A percentile compares a stretch with the other conserved stretches of the same genome.
phyloP scores from a whole-genome alignment of 495 filamentous ascomycete species.

The Aspergillus conjunctus region DNA sequence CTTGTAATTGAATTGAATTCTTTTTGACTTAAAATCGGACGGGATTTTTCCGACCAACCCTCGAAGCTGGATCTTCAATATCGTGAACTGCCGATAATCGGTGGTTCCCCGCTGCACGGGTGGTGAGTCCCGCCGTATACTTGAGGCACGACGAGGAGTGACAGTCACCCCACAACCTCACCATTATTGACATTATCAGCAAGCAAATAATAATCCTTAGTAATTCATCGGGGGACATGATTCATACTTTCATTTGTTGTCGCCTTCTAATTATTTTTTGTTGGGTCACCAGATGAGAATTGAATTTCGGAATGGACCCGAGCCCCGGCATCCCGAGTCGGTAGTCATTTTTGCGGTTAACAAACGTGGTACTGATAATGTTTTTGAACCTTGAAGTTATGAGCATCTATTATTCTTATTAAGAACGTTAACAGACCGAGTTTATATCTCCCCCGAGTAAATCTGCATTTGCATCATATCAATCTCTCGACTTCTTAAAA shows the following conservation, averaged over 20 bases:
- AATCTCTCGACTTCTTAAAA: no score
- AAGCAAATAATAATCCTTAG: not conserved
- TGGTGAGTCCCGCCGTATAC: no score
- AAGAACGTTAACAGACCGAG: no score
- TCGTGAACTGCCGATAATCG: conserved; percentile 21
- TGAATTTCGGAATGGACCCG: conserved; percentile 1
- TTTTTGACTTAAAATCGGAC: not conserved
- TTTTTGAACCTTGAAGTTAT: no score
- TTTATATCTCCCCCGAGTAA: no score
- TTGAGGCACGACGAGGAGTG: no score
- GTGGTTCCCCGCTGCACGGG: conserved; percentile 11
- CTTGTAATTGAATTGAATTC: not conserved
- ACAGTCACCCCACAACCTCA: not conserved
- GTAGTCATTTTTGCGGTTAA: conserved; percentile 15
- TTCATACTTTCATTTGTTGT: not conserved
- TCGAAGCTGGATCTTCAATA: no score
- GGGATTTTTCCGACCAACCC: not conserved
- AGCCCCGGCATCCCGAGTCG: conserved; percentile 25
- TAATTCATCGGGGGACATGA: not conserved
- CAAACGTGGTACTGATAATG: not conserved
- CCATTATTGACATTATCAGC: not conserved
- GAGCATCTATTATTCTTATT: no score
- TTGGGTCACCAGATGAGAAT: not conserved
- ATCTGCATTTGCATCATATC: no score
- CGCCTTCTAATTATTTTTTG: not conserved